Conservation (phyloP, 768 basidiomycete genomes). For the Trametes maxima region DNA sequence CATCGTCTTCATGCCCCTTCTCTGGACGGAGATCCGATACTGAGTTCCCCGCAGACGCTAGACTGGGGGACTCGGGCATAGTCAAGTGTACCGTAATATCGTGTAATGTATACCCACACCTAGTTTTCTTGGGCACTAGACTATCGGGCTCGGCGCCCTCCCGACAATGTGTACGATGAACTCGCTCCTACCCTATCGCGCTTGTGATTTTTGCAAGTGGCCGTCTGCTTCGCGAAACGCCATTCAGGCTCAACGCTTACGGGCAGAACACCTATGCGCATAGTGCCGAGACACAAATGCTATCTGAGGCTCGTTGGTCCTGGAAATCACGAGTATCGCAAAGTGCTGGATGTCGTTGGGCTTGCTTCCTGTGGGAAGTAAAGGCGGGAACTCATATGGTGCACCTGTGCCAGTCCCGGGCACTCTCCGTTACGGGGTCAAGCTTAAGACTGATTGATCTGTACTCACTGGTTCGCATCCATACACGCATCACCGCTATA, state of each 20-base stretch:
- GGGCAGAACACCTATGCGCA: too few relatives aligned
- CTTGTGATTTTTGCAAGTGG: background rate
- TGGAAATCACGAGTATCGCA: too few relatives aligned
- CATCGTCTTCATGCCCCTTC: constrained; percentile 10
- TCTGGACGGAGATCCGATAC: constrained; percentile 8
- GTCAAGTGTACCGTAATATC: constrained; percentile 9
- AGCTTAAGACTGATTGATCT: too few relatives aligned
- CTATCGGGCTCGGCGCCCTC: background rate
- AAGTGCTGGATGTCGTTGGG: too few relatives aligned
- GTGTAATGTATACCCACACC: constrained; percentile 16
- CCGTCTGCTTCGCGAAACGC: background rate
- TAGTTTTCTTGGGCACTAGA: background rate
- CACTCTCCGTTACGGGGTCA: too few relatives aligned
- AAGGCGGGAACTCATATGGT: too few relatives aligned
- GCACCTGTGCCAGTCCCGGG: too few relatives aligned
- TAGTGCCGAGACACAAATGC: too few relatives aligned
- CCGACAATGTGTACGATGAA: background rate
- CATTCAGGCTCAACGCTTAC: background rate
- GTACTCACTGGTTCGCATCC: too few relatives aligned
- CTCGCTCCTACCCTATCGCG: background rate
- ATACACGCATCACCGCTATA: background rate
- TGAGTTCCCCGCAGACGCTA: background rate
- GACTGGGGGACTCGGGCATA: background rate
- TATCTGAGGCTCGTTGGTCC: too few relatives aligned
- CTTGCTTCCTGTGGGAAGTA: too few relatives aligned